Percentiles rank a stretch among this genome's conserved stretches.
Evolutionary conservation across 768 basidiomycete genomes (phyloP).

Genomic region (Pleurotus cornucopiae): DNA sequence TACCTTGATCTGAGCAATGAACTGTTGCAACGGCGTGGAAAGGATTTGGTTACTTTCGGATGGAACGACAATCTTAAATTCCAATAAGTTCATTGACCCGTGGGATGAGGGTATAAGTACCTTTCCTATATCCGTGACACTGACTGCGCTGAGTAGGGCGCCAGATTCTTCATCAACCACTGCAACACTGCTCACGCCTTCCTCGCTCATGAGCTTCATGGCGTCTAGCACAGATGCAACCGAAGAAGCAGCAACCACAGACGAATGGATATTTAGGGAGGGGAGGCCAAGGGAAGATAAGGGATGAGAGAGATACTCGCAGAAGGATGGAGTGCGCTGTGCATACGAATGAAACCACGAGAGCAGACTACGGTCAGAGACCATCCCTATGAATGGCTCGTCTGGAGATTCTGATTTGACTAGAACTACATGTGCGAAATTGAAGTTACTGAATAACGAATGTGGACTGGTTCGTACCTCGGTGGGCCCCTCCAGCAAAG

Average conservation of each 20-base stretch:
- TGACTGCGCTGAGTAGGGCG: constrained; percentile 67
- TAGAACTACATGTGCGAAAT: constrained; percentile 36
- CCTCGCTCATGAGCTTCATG: constrained; percentile 83
- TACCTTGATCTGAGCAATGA: constrained; percentile 73
- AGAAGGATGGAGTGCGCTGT: constrained; percentile 40
- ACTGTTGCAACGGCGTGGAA: constrained; percentile 61
- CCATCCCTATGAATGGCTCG: constrained; percentile 57
- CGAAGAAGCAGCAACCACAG: constrained; percentile 61
- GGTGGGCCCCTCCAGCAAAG: constrained; percentile 69
- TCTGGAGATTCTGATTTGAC: constrained; percentile 44
- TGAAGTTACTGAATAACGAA: not conserved
- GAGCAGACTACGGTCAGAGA: constrained; percentile 72
- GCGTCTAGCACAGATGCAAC: constrained; percentile 68
- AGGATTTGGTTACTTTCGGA: constrained; percentile 78
- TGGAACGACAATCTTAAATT: constrained; percentile 67
- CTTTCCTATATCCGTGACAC: constrained; percentile 80
- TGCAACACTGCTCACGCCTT: constrained; percentile 80
- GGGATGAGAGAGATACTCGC: constrained; percentile 46
- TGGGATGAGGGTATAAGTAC: constrained; percentile 24
- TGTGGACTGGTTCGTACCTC: constrained; percentile 41
- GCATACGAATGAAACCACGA: constrained; percentile 62
- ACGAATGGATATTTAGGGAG: constrained; percentile 56
- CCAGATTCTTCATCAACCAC: constrained; percentile 66
- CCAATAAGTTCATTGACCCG: not conserved
- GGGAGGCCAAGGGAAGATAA: constrained; percentile 56